Conservation (phyloP, 768 basidiomycete species). For the Podaxis pistillaris region DNA sequence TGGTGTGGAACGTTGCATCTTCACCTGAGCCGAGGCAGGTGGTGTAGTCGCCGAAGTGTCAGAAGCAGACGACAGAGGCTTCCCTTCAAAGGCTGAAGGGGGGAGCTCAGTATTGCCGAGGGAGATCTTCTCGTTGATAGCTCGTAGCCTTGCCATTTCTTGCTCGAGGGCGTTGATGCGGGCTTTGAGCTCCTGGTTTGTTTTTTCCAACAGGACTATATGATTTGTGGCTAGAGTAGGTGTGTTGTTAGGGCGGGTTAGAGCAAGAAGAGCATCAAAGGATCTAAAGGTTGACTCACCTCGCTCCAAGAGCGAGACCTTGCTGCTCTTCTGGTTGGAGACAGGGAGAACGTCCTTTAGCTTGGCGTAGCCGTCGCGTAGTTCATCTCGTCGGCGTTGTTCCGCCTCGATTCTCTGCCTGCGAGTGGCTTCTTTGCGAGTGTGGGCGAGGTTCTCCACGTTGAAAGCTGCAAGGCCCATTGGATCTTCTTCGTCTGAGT, state of each 20-base stretch:
- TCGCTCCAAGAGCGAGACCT: slow-evolving; percentile 85
- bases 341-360: slow-evolving; percentile 85
- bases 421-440: slow-evolving; percentile 81
- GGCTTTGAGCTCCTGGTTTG: slow-evolving; percentile 68
- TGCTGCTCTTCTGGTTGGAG: slow-evolving; percentile 89
- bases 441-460: slow-evolving; percentile 71
- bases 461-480: slow-evolving; percentile 58
- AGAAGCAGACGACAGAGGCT: slow-evolving; percentile 62
- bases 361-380: slow-evolving; percentile 86
- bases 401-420: slow-evolving; percentile 88
- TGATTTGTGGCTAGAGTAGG: slow-evolving; percentile 66
- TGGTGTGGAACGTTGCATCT: slow-evolving; percentile 59
- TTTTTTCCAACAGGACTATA: slow-evolving; percentile 69
- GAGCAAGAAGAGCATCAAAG: slow-evolving; percentile 15
- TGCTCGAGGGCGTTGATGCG: slow-evolving; percentile 65
- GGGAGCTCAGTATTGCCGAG: slow-evolving; percentile 57
- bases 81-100: slow-evolving; percentile 48
- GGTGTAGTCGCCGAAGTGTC: slow-evolving; percentile 29
- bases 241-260: slow-evolving; percentile 10
- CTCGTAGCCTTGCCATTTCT: slow-evolving; percentile 68
- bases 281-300: slow-evolving; percentile 43
- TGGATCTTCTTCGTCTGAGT: slow-evolving; percentile 72
- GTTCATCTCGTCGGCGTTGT: slow-evolving; percentile 83
- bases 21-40: slow-evolving; percentile 51
- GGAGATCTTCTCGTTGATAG: slow-evolving; percentile 82